phyloP scores from a whole-genome alignment of 805 yeast genomes.

The Middelhovenomyces tepae region DNA sequence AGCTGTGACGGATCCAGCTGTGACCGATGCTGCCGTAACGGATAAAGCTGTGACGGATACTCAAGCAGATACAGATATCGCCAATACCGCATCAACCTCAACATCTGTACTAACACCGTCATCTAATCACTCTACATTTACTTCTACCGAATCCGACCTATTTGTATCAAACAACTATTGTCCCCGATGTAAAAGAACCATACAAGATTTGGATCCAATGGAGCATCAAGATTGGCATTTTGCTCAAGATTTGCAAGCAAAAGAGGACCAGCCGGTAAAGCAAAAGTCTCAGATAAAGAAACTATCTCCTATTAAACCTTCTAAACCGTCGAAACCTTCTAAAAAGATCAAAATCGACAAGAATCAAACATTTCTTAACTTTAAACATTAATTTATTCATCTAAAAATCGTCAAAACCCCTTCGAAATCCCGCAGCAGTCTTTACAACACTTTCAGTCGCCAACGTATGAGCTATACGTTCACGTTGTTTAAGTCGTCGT shows the following conservation, averaged over 20 bases:
- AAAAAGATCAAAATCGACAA: slow-evolving; percentile 4
- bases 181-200: slow-evolving; percentile 19
- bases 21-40: slow-evolving; percentile 3
- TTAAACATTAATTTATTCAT: no score
- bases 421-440: slow-evolving; percentile 15
- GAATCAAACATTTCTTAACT: slow-evolving; percentile 3
- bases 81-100: no score
- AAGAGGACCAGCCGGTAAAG: slow-evolving; percentile 4
- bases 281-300: neutral
- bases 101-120: no score
- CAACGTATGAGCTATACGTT: slow-evolving; percentile 44
- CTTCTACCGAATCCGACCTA: no score
- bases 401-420: no score
- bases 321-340: neutral
- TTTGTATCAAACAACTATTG: slow-evolving; percentile 19
- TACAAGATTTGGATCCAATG: slow-evolving; percentile 13
- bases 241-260: slow-evolving; percentile 25
- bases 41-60: slow-evolving; percentile 5
- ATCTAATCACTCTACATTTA: no score
- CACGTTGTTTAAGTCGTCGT: slow-evolving; percentile 52
- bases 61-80: slow-evolving; percentile 6
- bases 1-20: slow-evolving; percentile 1
- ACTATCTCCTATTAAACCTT: slow-evolving; percentile 2
- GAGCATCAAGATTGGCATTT: slow-evolving; percentile 36
- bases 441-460: slow-evolving; percentile 39